Conservation (phyloP, 1,284 basidiomycete species). For the Xerocomus nothofagi region DNA sequence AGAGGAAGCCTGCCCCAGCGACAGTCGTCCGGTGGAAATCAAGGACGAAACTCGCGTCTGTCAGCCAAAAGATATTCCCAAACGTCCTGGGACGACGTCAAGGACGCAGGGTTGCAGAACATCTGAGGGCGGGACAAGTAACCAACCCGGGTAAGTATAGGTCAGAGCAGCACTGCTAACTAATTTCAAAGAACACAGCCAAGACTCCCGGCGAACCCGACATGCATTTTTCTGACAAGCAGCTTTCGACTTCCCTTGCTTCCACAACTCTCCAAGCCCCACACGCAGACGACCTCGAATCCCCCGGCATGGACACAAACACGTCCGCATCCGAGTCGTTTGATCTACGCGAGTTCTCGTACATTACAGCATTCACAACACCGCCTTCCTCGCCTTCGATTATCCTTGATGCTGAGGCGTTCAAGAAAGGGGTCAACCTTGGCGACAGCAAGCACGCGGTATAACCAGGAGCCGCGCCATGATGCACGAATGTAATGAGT, state of each 20-base stretch:
- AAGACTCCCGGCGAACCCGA: background rate
- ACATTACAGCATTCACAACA: constrained; percentile 34
- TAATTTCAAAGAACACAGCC: constrained; percentile 10
- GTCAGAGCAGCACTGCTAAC: background rate
- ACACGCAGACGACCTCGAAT: constrained; percentile 8
- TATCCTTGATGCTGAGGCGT: constrained; percentile 7
- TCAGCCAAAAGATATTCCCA: constrained; percentile 10
- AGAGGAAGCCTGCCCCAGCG: constrained; percentile 16
- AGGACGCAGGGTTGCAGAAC: constrained; percentile 17
- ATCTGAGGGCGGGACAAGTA: constrained; percentile 18
- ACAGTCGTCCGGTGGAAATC: constrained; percentile 6
- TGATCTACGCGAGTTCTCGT: constrained; percentile 36
- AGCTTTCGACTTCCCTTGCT: constrained; percentile 5
- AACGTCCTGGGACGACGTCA: constrained; percentile 21
- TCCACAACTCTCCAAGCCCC: constrained; percentile 12
- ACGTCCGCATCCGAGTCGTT: constrained; percentile 21
- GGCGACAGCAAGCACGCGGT: constrained; percentile 14
- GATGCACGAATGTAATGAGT: constrained; percentile 8
- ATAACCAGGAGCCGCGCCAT: constrained; percentile 10
- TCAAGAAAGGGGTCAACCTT: constrained; percentile 11
- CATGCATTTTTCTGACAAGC: constrained; percentile 5
- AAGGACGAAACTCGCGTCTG: background rate
- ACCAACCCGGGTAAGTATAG: background rate
- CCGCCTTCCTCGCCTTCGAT: constrained; percentile 31
- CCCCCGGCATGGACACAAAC: constrained; percentile 14